phyloP scores from a whole-genome alignment of 306 rosid genomes.

The Cicer bijugum region DNA sequence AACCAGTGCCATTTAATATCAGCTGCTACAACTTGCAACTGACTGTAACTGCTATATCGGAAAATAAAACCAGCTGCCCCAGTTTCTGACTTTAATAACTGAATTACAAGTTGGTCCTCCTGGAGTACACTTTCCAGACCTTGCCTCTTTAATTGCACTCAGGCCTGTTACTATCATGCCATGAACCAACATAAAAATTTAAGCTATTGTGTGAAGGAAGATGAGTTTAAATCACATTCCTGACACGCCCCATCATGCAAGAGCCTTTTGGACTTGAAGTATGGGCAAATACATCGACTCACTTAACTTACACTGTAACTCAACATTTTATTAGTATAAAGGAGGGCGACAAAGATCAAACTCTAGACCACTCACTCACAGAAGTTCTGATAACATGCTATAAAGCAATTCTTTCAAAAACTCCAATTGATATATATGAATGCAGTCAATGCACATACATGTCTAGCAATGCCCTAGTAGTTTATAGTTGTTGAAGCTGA shows the following conservation, averaged over 20 bases:
- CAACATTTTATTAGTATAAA: conserved; percentile 1
- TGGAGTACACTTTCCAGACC: conserved; percentile 15
- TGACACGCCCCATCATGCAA: neutral
- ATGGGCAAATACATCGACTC: conserved; percentile 14
- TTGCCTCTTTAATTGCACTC: neutral
- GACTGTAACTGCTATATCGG: conserved; percentile 7
- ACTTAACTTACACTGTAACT: neutral
- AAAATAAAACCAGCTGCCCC: neutral
- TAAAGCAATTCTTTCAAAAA: conserved; percentile 22
- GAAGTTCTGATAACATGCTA: conserved; percentile 2
- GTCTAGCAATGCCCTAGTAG: conserved; percentile 1
- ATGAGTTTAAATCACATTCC: conserved; percentile 16
- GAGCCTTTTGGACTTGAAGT: conserved; percentile 25
- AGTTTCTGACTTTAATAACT: neutral
- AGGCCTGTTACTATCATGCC: neutral
- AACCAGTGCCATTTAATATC: conserved; percentile 25
- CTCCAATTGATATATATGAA: conserved; percentile 7
- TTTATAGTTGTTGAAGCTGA: conserved; percentile 46
- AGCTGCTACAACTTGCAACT: neutral
- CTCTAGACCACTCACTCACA: conserved; percentile 11
- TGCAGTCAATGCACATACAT: neutral
- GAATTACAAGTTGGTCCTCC: neutral
- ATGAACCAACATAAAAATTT: neutral
- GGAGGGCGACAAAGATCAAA: conserved; percentile 13
- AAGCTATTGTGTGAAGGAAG: conserved; percentile 24